These are phyloP conservation scores for Penicillium italicum DNA, from an alignment of 2,329 filamentous ascomycete species.

Conservation along the genomic window DNA sequence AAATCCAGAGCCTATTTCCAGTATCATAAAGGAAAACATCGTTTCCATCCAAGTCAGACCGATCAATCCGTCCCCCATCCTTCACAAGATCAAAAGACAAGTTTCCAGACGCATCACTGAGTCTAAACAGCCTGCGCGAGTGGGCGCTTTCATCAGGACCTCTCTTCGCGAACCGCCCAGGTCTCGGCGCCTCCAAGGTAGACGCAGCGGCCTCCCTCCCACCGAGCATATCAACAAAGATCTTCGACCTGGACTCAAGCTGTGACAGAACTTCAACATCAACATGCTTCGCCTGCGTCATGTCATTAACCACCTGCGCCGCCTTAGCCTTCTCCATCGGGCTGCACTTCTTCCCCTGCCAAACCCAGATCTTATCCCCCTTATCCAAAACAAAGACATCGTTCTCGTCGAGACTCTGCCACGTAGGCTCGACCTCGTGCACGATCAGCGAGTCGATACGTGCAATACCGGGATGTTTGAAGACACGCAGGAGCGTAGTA, in stretches of 20 bases:
- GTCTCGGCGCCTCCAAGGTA: constrained; percentile 44
- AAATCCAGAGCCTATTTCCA: constrained; percentile 61
- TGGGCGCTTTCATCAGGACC: constrained; percentile 15
- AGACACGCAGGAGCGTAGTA: constrained; percentile 58
- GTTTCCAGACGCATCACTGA: constrained; percentile 59
- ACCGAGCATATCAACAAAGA: constrained; percentile 57
- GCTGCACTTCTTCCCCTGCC: constrained; percentile 63
- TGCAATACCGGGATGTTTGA: constrained; percentile 54
- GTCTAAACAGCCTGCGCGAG: constrained; percentile 54
- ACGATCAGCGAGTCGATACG: constrained; percentile 55
- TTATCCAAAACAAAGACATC: constrained; percentile 65
- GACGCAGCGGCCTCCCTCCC: constrained; percentile 44
- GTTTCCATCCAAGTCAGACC: constrained; percentile 62
- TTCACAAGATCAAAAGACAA: constrained; percentile 58
- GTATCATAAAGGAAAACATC: constrained; percentile 63
- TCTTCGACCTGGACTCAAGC: constrained; percentile 48
- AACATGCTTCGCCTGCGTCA: constrained; percentile 57
- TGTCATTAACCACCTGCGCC: constrained; percentile 59
- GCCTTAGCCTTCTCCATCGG: constrained; percentile 68
- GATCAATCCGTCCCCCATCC: constrained; percentile 42
- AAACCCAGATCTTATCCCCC: constrained; percentile 64
- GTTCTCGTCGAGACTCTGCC: constrained; percentile 60
- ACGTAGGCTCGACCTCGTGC: constrained; percentile 60
- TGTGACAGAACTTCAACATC: constrained; percentile 65
- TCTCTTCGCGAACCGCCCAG: constrained; percentile 25